These are phyloP conservation scores for Fusarium incarnatum DNA, from an alignment of 2,329 filamentous ascomycete species.

Conservation along the genomic window DNA sequence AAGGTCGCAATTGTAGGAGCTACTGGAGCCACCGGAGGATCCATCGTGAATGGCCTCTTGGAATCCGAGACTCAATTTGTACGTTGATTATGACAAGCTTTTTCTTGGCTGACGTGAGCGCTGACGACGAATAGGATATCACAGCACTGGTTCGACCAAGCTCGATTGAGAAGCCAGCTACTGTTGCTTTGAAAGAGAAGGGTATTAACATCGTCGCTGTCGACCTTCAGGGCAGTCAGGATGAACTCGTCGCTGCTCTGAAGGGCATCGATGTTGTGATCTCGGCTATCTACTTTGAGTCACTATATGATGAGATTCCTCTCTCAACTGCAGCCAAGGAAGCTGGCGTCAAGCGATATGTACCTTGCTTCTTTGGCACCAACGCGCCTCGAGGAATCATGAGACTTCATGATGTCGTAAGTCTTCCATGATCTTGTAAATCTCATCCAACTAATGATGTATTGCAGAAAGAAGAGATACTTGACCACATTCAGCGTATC, in stretches of 20 bases:
- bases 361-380: conserved; percentile 63
- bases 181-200: conserved; percentile 53
- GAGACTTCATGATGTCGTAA: conserved; percentile 16
- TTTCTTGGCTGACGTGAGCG: not conserved
- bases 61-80: conserved; percentile 46
- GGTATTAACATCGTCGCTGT: conserved; percentile 58
- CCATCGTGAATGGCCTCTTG: conserved; percentile 55
- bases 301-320: conserved; percentile 58
- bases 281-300: conserved; percentile 44
- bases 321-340: conserved; percentile 61
- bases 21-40: conserved; percentile 56
- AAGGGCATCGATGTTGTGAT: conserved; percentile 59
- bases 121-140: conserved; percentile 52
- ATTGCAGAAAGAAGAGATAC: conserved; percentile 60
- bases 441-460: not conserved
- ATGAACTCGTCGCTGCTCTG: conserved; percentile 57
- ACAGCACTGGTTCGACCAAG: conserved; percentile 59
- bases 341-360: conserved; percentile 63
- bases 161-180: conserved; percentile 60
- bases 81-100: not conserved
- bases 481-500: conserved; percentile 60
- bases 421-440: fast-evolving
- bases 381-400: conserved; percentile 55
- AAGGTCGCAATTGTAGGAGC: conserved; percentile 55
- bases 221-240: conserved; percentile 57